phyloP scores from a whole-genome alignment of 2,329 filamentous ascomycete species.

The Cryphonectria nitschkei region DNA sequence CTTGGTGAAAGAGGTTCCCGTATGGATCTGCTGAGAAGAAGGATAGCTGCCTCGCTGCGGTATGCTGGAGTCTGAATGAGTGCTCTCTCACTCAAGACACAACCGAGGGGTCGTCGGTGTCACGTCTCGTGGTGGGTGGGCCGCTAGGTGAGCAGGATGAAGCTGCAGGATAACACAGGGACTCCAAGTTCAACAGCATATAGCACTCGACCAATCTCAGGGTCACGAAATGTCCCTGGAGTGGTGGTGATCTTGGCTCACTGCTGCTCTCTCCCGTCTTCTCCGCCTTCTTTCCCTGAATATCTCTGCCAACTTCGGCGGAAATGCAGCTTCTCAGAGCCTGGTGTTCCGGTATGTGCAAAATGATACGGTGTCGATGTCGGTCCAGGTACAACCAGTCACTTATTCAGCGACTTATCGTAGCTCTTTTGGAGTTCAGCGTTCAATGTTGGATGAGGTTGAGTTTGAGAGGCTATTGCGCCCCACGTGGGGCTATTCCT shows the following conservation, averaged over 20 bases:
- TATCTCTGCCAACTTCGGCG: background rate
- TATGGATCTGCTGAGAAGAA: background rate
- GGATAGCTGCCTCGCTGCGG: background rate
- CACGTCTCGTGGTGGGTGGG: background rate
- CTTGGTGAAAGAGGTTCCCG: background rate
- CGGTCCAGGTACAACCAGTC: background rate
- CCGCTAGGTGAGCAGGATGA: background rate
- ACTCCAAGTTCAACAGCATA: background rate
- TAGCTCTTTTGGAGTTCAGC: background rate
- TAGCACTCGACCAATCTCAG: background rate
- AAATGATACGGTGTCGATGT: background rate
- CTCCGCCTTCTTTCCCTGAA: background rate
- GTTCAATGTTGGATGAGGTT: slow-evolving; percentile 16
- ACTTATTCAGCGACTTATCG: background rate
- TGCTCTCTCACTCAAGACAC: slow-evolving; percentile 8
- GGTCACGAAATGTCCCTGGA: background rate
- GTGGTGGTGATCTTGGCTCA: background rate
- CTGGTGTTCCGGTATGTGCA: background rate
- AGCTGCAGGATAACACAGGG: background rate
- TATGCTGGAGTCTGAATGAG: slow-evolving; percentile 4
- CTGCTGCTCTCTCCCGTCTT: background rate
- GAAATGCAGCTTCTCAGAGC: background rate
- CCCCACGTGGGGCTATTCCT: slow-evolving; percentile 10
- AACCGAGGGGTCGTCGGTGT: background rate
- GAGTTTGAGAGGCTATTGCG: slow-evolving; percentile 18